These are phyloP conservation scores for Trichoderma arundinaceum DNA, from an alignment of 2,329 filamentous ascomycete genomes.

Conservation along the genomic window DNA sequence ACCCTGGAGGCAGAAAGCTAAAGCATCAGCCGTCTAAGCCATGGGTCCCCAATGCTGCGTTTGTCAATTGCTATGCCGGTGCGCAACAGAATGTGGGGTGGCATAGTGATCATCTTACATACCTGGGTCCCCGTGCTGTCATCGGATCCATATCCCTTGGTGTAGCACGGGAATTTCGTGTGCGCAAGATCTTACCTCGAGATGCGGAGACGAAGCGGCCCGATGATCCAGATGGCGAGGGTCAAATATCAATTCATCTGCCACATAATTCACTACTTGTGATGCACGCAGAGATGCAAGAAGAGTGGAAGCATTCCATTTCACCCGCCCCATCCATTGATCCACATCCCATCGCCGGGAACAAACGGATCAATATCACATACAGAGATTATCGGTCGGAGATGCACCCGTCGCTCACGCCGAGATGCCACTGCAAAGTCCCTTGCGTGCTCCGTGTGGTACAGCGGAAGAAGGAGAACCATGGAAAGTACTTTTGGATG, in stretches of 20 bases:
- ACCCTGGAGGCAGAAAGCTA: conserved; percentile 74
- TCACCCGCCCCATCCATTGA: conserved; percentile 76
- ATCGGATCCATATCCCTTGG: conserved; percentile 92
- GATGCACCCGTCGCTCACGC: conserved; percentile 78
- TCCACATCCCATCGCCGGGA: conserved; percentile 81
- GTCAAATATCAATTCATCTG: conserved; percentile 90
- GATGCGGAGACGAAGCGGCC: conserved; percentile 50
- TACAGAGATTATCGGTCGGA: conserved; percentile 83
- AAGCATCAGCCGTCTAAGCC: conserved; percentile 73
- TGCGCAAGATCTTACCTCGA: conserved; percentile 74
- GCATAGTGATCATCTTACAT: conserved; percentile 91
- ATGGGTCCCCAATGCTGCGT: conserved; percentile 88
- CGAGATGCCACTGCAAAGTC: conserved; percentile 75
- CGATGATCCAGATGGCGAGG: conserved; percentile 67
- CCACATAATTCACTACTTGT: conserved; percentile 92
- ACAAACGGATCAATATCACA: conserved; percentile 87
- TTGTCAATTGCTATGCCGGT: conserved; percentile 93
- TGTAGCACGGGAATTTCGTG: conserved; percentile 90
- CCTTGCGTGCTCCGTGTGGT: conserved; percentile 76
- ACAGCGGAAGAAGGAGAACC: conserved; percentile 75
- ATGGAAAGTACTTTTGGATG: conserved; percentile 91
- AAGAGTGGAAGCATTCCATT: conserved; percentile 93
- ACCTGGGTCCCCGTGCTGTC: conserved; percentile 83
- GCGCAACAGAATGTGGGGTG: conserved; percentile 84
- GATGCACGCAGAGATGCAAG: conserved; percentile 98